Conservation (phyloP, 1,139 yeast species). For the Kluyveromyces marxianus region DNA sequence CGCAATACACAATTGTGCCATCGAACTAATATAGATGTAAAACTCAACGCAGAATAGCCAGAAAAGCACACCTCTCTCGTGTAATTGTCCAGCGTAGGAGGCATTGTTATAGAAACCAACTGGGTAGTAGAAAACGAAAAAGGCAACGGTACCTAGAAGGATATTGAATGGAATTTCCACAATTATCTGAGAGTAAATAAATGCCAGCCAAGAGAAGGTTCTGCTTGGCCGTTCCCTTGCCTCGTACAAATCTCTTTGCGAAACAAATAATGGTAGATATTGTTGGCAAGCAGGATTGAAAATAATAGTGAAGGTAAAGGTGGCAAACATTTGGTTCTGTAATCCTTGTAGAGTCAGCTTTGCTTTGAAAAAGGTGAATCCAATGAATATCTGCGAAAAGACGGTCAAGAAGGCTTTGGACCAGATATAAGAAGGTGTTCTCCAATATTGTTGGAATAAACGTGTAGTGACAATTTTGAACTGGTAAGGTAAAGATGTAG, state of each 20-base stretch:
- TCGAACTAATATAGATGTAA: conserved; percentile 52
- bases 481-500: conserved; percentile 45
- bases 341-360: conserved; percentile 51
- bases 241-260: conserved; percentile 74
- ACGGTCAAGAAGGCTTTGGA: conserved; percentile 50
- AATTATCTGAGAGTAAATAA: conserved; percentile 52
- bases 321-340: conserved; percentile 60
- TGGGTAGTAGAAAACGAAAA: conserved; percentile 76
- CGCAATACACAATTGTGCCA: conserved; percentile 49
- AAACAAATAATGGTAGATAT: conserved; percentile 61
- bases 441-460: conserved; percentile 59
- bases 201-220: conserved; percentile 55
- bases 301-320: conserved; percentile 58
- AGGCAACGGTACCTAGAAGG: conserved; percentile 56
- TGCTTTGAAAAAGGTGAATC: conserved; percentile 58
- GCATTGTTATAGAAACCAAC: conserved; percentile 62
- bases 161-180: conserved; percentile 75
- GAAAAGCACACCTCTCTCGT: conserved; percentile 58
- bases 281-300: conserved; percentile 64
- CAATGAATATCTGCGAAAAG: conserved; percentile 44
- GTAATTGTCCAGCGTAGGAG: conserved; percentile 42
- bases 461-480: conserved; percentile 45
- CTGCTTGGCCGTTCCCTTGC: conserved; percentile 83
- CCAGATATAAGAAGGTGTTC: conserved; percentile 69
- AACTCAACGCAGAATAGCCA: conserved; percentile 53